phyloP scores from a whole-genome alignment of 2,329 filamentous ascomycete species.

The Ilyonectria destructans region DNA sequence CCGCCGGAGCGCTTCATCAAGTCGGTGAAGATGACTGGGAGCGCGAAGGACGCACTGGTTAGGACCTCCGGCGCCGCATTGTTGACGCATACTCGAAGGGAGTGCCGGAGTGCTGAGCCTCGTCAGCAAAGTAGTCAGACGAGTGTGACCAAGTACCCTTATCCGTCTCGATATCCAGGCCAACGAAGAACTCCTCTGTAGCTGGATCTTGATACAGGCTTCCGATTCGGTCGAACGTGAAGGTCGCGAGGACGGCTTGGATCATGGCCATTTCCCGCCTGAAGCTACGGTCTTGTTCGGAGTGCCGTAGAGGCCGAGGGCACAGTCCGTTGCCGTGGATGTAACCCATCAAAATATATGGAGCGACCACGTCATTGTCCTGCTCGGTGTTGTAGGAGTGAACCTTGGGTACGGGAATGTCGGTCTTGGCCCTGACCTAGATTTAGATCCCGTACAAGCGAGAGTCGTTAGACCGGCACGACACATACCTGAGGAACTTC shows the following conservation, averaged over 20 bases:
- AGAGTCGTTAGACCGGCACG: background rate
- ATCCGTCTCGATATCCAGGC: slow-evolving; percentile 15
- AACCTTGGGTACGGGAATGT: slow-evolving; percentile 4
- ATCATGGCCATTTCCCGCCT: slow-evolving; percentile 20
- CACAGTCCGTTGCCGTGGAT: slow-evolving; percentile 2
- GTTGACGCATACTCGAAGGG: slow-evolving; percentile 3
- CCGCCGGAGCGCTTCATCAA: background rate
- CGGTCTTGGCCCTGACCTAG: background rate
- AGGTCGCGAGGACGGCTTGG: slow-evolving; percentile 8
- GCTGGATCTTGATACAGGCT: slow-evolving; percentile 14
- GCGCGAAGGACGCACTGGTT: slow-evolving; percentile 7
- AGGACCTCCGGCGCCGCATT: slow-evolving; percentile 3
- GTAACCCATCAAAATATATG: slow-evolving; percentile 5
- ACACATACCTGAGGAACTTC: slow-evolving; percentile 13
- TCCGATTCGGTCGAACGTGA: slow-evolving; percentile 24
- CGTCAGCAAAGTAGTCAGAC: slow-evolving; percentile 17
- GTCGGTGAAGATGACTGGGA: slow-evolving; percentile 16
- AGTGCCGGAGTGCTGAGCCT: background rate
- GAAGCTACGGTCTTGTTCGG: slow-evolving; percentile 18
- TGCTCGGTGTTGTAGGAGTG: background rate
- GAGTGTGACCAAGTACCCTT: slow-evolving; percentile 12
- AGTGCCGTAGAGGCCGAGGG: background rate
- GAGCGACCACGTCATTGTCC: background rate
- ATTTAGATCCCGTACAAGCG: background rate
- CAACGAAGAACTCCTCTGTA: slow-evolving; percentile 14